Evolutionary conservation across 2,329 filamentous ascomycete species (phyloP), one percentile per base, ranked within the genome.

Genomic region (Didymellaceae sp.): DNA sequence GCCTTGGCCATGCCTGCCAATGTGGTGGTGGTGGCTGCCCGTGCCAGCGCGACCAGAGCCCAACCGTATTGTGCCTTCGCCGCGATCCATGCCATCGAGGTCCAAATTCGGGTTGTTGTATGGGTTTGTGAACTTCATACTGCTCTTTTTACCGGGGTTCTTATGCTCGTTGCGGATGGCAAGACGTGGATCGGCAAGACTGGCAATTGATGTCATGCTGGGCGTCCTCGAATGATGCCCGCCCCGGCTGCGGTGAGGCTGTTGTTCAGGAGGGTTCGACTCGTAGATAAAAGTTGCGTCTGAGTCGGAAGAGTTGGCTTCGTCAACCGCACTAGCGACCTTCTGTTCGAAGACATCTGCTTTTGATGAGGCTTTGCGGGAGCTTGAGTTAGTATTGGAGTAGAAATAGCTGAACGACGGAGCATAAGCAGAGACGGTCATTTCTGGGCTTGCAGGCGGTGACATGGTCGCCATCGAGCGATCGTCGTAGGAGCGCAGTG

Each of bases 211-310:
- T 4, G 93, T 95, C 33, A 91, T 89, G 73, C 92, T 97, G 6
- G 94, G 94, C 1, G 94, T 99, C 56, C 94, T 86, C 16, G 93
- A 97, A 75, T 74, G 71, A 48, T 97, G 93, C 73, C 93, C 91
- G 73, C 93, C 91, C 54, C 91, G 84, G 57, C 85, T 83, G 42
- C 90, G 89, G 42, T 82, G 78, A 22, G 81, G 74, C 45, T 75
- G 79, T 18, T 80, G 77, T 59, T 86, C 85, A 11, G 82, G 81
- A 8, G 93, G 94, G 67, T 99, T 99, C 20, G 94, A 97, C 74
- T 99, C 94, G 75, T 99, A 99, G 13, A 99, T 94, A 73, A 97
- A 99, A 0, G 94, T 97, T 74, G 97, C 94, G 66, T 97, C 94
- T 1, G 93, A 97, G 72, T 99, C 94, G 6, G 93, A 97, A 10